Evolutionary conservation across 257 asterid species (phyloP), one percentile per base, ranked within the genome.

Genomic region (Salvia rosmarinus): DNA sequence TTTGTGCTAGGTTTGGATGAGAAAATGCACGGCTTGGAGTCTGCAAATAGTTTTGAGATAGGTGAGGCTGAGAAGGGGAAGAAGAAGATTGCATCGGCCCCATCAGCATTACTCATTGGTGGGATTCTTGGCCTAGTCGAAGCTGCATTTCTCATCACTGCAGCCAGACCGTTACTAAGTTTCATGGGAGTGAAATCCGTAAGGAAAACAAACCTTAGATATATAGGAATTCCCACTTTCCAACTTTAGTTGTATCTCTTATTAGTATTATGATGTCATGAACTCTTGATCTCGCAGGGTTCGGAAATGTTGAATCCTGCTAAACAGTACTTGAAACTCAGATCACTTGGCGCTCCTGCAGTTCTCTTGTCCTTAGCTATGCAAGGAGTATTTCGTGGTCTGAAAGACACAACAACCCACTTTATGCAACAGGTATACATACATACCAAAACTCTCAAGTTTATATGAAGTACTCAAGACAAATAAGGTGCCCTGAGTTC

Each of bases 361-460:
- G 90, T 88, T 75, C 93, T 88, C 32, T 74, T 90, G 43, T 90
- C 97, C 0, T 70, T 90, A 78, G 88, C 96, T 13, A 86, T 84
- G 95, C 95, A 90, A 77, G 96, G 95, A 13, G 95, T 90, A 1
- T 90, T 88, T 73, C 90, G 95, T 23, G 96, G 96, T 52, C 64
- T 88, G 39, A 90, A 90, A 77, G 91, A 90, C 82, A 90, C 96
- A 0, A 87, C 77, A 82, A 90, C 93, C 95, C 96, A 0, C 77
- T 88, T 16, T 88, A 77, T 67, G 96, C 93, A 68, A 88, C 95
- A 58, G 87, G 94, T 77, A 37, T 37, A 6, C 42, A 37, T 37
- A 2, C 9, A 37, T 5, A n/a, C n/a, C n/a, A n/a, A n/a, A n/a
- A n/a, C n/a, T n/a, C n/a, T n/a, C n/a, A n/a, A n/a, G n/a, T n/a